A percentile compares a stretch with the other conserved stretches of the same genome.
These are phyloP conservation scores for Cystofilobasidium capitatum DNA, from an alignment of 768 basidiomycete genomes.

Conservation along the genomic window DNA sequence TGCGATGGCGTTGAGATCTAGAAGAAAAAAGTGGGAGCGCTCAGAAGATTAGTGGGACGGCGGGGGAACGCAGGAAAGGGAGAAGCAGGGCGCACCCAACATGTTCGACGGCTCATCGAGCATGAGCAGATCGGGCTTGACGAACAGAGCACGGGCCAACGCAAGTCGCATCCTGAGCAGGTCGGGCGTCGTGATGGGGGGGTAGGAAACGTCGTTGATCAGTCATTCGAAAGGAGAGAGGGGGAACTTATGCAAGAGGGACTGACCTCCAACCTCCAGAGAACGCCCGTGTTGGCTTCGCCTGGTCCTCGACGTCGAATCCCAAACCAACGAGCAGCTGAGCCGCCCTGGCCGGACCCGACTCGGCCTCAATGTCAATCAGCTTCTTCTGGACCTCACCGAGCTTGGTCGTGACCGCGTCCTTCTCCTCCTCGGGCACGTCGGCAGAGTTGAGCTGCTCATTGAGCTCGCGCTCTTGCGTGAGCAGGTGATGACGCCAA, in stretches of 20 bases:
- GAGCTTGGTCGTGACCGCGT: slow-evolving; percentile 68
- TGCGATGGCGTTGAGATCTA: slow-evolving; percentile 49
- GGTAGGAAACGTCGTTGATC: neutral
- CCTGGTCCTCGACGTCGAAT: slow-evolving; percentile 80
- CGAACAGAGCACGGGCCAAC: slow-evolving; percentile 87
- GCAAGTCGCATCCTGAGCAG: slow-evolving; percentile 88
- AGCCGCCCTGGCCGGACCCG: slow-evolving; percentile 87
- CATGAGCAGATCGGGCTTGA: slow-evolving; percentile 67
- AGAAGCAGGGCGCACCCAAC: slow-evolving; percentile 47
- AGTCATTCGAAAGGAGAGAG: neutral
- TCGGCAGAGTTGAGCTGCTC: slow-evolving; percentile 47
- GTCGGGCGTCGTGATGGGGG: too few relatives aligned
- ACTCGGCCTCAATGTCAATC: slow-evolving; percentile 97
- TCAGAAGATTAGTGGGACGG: neutral
- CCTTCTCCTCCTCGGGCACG: slow-evolving; percentile 46
- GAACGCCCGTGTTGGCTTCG: slow-evolving; percentile 70
- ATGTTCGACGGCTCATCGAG: slow-evolving; percentile 93
- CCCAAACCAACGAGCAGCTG: slow-evolving; percentile 84
- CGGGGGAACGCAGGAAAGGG: neutral
- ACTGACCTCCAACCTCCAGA: slow-evolving; percentile 75
- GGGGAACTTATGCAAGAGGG: neutral
- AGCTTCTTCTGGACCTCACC: slow-evolving; percentile 81
- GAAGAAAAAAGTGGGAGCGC: slow-evolving; percentile 2
- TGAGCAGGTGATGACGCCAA: slow-evolving; percentile 85
- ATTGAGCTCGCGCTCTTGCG: slow-evolving; percentile 71